Percentiles rank a stretch among this genome's conserved stretches.
These are phyloP conservation scores for Trypanosoma rangeli DNA, from an alignment of 208 protist genomes.

Conservation along the genomic window DNA sequence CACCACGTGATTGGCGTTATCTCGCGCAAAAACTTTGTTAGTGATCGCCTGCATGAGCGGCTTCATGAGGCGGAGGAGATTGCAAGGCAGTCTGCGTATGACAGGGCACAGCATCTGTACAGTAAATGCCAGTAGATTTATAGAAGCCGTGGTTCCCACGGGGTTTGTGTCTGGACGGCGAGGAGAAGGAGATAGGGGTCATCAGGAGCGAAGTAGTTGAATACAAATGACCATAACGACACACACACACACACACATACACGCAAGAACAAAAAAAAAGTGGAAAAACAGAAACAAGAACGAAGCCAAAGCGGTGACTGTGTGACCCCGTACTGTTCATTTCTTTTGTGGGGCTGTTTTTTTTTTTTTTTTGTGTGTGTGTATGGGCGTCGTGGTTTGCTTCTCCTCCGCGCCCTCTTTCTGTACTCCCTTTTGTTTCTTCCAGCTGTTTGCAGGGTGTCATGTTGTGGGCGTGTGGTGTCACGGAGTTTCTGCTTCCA, in stretches of 20 bases:
- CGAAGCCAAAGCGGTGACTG: background rate
- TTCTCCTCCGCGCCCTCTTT: conserved; percentile 2
- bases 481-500: conserved; percentile 34
- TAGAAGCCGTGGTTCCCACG: no score
- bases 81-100: conserved; percentile 3
- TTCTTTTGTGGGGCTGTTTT: background rate
- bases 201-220: no score
- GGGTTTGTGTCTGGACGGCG: no score
- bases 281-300: background rate
- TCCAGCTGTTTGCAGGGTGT: background rate
- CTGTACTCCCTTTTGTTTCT: conserved; percentile 5
- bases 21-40: conserved; percentile 71
- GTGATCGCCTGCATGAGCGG: conserved; percentile 57
- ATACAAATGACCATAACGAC: no score
- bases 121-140: background rate
- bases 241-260: no score
- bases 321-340: background rate
- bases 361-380: conserved; percentile 7
- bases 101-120: conserved; percentile 3
- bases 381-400: background rate
- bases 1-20: conserved; percentile 75
- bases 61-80: conserved; percentile 20
- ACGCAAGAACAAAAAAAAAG: conserved; percentile 1
- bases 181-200: no score
- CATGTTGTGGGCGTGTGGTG: conserved; percentile 77